Evolutionary conservation across 139 green algal species (phyloP).

Genomic region (Desmodesmus armatus): DNA sequence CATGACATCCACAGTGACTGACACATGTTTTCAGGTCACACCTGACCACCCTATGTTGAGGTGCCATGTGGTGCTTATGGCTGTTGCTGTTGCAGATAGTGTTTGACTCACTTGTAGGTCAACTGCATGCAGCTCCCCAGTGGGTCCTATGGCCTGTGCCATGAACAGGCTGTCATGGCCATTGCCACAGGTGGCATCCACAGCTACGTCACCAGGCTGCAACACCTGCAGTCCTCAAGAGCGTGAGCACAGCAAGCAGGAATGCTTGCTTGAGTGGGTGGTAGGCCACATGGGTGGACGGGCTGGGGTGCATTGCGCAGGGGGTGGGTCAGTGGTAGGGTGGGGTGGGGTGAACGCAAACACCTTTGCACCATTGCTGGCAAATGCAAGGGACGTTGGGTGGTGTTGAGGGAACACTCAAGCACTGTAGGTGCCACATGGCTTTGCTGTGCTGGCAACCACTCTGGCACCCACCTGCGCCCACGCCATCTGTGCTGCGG

Average conservation of each 20-base stretch:
- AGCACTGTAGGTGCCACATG: neutral
- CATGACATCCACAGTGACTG: too few relatives aligned
- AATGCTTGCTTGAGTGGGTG: neutral
- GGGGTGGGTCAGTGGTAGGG: too few relatives aligned
- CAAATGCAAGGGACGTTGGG: neutral
- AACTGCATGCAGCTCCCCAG: slow-evolving; percentile 63
- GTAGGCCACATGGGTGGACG: neutral
- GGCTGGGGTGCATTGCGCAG: neutral
- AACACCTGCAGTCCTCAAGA: slow-evolving; percentile 46
- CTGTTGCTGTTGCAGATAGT: neutral
- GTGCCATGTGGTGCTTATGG: too few relatives aligned
- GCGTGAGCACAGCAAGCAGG: neutral
- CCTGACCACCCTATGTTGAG: too few relatives aligned
- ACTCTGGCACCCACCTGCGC: slow-evolving; percentile 38
- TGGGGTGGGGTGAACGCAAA: too few relatives aligned
- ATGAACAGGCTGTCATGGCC: slow-evolving; percentile 76
- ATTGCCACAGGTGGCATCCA: slow-evolving; percentile 77
- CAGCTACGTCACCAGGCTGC: slow-evolving; percentile 61
- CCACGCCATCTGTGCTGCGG: slow-evolving; percentile 50
- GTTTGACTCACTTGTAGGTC: slow-evolving; percentile 68
- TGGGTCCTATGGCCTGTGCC: slow-evolving; percentile 59
- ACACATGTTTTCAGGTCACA: too few relatives aligned
- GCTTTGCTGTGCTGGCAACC: neutral
- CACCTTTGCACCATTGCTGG: too few relatives aligned
- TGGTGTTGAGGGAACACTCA: too few relatives aligned